Base-by-base conservation (phyloP, 2,329 filamentous ascomycete species). In the Exophiala phaeomuriformis region DNA sequence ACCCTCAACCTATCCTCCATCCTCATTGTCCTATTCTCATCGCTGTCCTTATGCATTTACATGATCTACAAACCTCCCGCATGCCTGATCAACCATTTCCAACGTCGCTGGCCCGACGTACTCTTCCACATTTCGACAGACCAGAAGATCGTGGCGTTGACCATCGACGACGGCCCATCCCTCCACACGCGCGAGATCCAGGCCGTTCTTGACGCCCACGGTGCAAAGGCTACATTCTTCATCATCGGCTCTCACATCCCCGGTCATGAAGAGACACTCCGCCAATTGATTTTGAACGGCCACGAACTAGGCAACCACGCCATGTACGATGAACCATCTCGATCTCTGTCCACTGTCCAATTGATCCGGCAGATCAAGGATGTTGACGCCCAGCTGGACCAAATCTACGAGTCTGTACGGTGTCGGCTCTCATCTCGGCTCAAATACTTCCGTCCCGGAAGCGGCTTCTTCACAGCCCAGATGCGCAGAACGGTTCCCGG, bases 241-340 rank as follows among this genome's bases (percentile, higher is more conserved):
- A 77, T 94, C 32, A 95, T 95, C 63, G 90, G 90, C 5, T 78
- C 78, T 2, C 89, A 95, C 71, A 82, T 88, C 6, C 61, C 73
- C 0, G 80, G 77, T 1, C 68, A 72, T 2, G 77, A 84, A 64
- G 71, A 73, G 4, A 68, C 77, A 2, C 73, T 89, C 32, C 69
- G 75, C 41, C 73, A 79, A 37, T 72, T 86, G 1, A 73, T 87
- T n/a, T 71, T 73, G 36, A 73, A 71, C 46, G 83, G 83, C 27
- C 80, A 86, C 67, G 86, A 90, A 72, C 74, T 95, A 2, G 90
- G 80, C 28, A 95, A 95, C 70, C 90, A 95, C 69, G 90, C 86
- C 6, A 90, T 93, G 88, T 80, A 83, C 67, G 90, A 95, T 69
- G 88, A 93, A 72, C 82, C 88, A 0, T 85, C 84, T 6, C 76